Percentiles rank a stretch among this genome's conserved stretches.
These are phyloP conservation scores for Cucumis sativus DNA, from an alignment of 306 rosid genomes.

Conservation along the genomic window Cucumber_9930_V3 NC_026658.2:1144501-1145000, in stretches of 20 bases:
- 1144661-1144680: slow-evolving; percentile 83
- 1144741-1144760: slow-evolving; percentile 70
- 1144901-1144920: slow-evolving; percentile 86
- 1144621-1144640: slow-evolving; percentile 79
- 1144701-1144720: slow-evolving; percentile 70
- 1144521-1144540: slow-evolving; percentile 81
- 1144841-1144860: not conserved
- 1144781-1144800: not conserved
- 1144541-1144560: slow-evolving; percentile 75
- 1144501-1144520: slow-evolving; percentile 83
- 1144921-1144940: slow-evolving; percentile 86
- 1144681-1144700: slow-evolving; percentile 59
- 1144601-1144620: slow-evolving; percentile 67
- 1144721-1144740: slow-evolving; percentile 70
- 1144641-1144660: slow-evolving; percentile 70
- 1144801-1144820: slow-evolving; percentile 2
- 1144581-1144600: slow-evolving; percentile 63
- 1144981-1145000: slow-evolving; percentile 46
- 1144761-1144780: slow-evolving; percentile 70
- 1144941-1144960: slow-evolving; percentile 82
- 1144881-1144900: slow-evolving; percentile 99
- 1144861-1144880: slow-evolving; percentile 38
- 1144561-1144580: slow-evolving; percentile 81
- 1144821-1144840: not conserved
- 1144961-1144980: slow-evolving; percentile 74